Percentiles rank a stretch among this genome's conserved stretches.
These are phyloP conservation scores for Letharia columbiana DNA, from an alignment of 495 filamentous ascomycete species.

Conservation along the genomic window DNA sequence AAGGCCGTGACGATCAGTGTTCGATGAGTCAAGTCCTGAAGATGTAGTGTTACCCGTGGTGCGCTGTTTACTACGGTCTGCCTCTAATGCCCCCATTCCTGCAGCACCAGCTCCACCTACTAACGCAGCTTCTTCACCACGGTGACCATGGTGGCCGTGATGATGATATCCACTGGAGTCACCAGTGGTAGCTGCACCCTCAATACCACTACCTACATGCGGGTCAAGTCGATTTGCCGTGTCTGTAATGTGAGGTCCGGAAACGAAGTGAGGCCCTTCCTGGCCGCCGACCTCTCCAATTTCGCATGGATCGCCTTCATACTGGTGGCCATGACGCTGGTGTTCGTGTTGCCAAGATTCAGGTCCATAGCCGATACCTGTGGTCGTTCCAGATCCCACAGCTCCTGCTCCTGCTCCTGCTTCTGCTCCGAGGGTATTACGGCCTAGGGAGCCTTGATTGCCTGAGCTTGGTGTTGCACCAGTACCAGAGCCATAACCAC, in stretches of 20 bases:
- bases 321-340: conserved; percentile 21
- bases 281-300: conserved; percentile 28
- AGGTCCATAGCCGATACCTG: conserved; percentile 24
- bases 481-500: conserved; percentile 5
- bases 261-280: conserved; percentile 26
- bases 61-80: conserved; percentile 8
- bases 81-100: conserved; percentile 20
- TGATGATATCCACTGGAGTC: conserved; percentile 9
- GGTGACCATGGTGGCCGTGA: conserved; percentile 13
- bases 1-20: background rate
- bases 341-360: conserved; percentile 38
- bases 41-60: background rate
- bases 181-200: background rate
- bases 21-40: background rate
- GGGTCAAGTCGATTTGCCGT: conserved; percentile 43
- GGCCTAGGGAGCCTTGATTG: conserved; percentile 9
- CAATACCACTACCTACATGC: conserved; percentile 30
- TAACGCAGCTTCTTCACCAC: conserved; percentile 18
- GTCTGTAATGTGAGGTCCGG: conserved; percentile 40
- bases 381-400: background rate
- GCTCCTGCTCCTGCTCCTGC: conserved; percentile 9
- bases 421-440: conserved; percentile 8
- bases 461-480: conserved; percentile 1
- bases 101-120: conserved; percentile 19
- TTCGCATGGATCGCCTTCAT: conserved; percentile 29